Evolutionary conservation across 495 filamentous ascomycete genomes (phyloP), one percentile per base, ranked within the genome.

Genomic region (Aspergillus sclerotiicarbonarius): DNA sequence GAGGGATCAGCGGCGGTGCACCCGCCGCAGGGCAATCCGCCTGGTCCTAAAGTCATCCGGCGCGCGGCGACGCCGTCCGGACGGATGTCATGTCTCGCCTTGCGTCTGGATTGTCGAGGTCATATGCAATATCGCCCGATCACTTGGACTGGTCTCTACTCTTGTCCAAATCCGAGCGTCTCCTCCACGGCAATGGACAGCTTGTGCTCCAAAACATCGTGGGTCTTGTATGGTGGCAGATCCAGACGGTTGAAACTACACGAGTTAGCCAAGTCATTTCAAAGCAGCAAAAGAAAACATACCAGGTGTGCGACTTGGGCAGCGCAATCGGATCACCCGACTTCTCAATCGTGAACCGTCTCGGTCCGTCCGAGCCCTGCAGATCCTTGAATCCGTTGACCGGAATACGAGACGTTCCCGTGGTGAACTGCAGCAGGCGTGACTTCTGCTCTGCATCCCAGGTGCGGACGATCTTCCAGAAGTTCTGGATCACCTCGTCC

Each of bases 311-410:
- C 50, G 90, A 91, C 75, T 99, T 99, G 33, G 94, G 94, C 63
- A 99, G 75, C 59, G 96, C 95, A 29, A 71, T 81, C 52, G 90
- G 80, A 67, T 97, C 93, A 21, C 94, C 94, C 37, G 91, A 90
- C 76, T 98, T 98, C 73, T 99, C 94, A 68, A 99, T 97, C 7
- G 94, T 99, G 67, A 99, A 99, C 37, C 94, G 78, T 71, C 95
- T 80, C 12, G 94, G 94, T 13, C 94, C 94, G 71, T 99, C 94
- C 54, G 91, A 96, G 32, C 94, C 94, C 75, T 99, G 94, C 58
- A 99, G 80, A 77, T 99, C 94, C 80, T 99, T 99, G 83, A 99
- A 99, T 19, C 94, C 94, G 74, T 99, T 99, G 76, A 99, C 94
- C 10, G 94, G 94, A 62, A 99, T 99, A 72, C 94, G 89, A 29